phyloP scores from a whole-genome alignment of 164 flowering plant genomes.

The Kalanchoe fedtschenkoi region DNA sequence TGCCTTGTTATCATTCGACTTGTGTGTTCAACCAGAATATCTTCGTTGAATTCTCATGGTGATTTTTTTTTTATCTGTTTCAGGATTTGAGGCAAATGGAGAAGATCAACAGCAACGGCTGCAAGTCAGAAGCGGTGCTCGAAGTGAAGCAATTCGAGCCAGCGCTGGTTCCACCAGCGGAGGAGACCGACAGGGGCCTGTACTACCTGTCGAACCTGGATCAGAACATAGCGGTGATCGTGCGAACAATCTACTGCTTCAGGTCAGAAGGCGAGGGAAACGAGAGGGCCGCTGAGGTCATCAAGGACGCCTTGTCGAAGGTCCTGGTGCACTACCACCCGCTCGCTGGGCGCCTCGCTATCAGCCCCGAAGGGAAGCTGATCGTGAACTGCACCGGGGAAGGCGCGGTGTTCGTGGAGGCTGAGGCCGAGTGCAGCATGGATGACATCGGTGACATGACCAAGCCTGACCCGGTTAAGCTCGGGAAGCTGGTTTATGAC shows the following conservation, averaged over 20 bases:
- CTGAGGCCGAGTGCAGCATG: constrained; percentile 35
- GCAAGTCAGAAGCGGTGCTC: neutral
- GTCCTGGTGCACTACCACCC: constrained; percentile 4
- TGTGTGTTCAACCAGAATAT: no score
- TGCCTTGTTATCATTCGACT: no score
- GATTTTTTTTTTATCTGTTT: neutral
- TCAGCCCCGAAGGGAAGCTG: constrained; percentile 4
- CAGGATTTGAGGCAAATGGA: neutral
- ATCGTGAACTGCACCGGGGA: constrained; percentile 7
- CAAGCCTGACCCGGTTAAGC: constrained; percentile 64
- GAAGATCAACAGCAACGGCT: neutral
- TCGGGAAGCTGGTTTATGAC: constrained; percentile 68
- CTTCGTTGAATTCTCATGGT: no score
- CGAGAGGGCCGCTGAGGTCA: neutral
- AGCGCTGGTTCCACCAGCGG: constrained; percentile 14
- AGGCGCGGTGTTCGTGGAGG: constrained; percentile 6
- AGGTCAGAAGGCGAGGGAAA: constrained; percentile 39
- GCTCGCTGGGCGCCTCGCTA: neutral
- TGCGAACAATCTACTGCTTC: constrained; percentile 53
- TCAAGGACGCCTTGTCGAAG: constrained; percentile 3
- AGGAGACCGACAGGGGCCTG: constrained; percentile 41
- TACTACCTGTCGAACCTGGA: constrained; percentile 60
- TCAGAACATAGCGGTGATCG: constrained; percentile 57
- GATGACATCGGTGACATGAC: constrained; percentile 60
- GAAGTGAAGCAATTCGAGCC: neutral